Evolutionary conservation across 345 rosid species (phyloP).

Genomic region (Balakata baccata): DNA sequence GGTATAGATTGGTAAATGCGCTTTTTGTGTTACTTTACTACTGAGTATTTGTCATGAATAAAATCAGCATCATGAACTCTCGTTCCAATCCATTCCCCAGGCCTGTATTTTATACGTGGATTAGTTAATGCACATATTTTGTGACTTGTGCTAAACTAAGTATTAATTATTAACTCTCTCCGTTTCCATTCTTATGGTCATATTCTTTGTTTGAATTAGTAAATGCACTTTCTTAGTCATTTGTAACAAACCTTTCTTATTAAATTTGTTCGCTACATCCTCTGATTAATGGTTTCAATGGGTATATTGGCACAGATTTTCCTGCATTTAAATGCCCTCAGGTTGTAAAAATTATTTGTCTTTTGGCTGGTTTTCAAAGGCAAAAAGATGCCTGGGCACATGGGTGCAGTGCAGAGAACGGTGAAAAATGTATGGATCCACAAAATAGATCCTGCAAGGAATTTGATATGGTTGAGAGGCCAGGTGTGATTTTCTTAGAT

Average conservation of each 20-base stretch:
- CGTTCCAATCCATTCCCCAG: background rate
- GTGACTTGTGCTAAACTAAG: background rate
- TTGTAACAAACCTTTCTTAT: background rate
- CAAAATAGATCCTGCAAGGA: conserved; percentile 84
- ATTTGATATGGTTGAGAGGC: conserved; percentile 91
- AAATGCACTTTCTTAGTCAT: background rate
- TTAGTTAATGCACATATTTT: background rate
- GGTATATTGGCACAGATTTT: background rate
- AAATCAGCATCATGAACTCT: background rate
- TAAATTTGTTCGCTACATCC: background rate
- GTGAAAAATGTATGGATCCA: conserved; percentile 92
- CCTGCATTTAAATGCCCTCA: conserved; percentile 10
- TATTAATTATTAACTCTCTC: background rate
- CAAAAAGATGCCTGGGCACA: conserved; percentile 94
- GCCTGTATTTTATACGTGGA: background rate
- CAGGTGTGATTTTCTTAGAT: conserved; percentile 57
- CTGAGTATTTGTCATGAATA: background rate
- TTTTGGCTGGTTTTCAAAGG: conserved; percentile 75
- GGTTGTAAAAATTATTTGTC: background rate
- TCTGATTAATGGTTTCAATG: background rate
- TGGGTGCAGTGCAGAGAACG: conserved; percentile 84
- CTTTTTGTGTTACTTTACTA: background rate
- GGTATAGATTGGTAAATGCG: background rate
- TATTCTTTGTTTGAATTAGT: background rate
- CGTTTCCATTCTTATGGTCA: background rate